Evolutionary conservation across 345 rosid genomes (phyloP).

Genomic region (Eucalyptus tenuipes): DNA sequence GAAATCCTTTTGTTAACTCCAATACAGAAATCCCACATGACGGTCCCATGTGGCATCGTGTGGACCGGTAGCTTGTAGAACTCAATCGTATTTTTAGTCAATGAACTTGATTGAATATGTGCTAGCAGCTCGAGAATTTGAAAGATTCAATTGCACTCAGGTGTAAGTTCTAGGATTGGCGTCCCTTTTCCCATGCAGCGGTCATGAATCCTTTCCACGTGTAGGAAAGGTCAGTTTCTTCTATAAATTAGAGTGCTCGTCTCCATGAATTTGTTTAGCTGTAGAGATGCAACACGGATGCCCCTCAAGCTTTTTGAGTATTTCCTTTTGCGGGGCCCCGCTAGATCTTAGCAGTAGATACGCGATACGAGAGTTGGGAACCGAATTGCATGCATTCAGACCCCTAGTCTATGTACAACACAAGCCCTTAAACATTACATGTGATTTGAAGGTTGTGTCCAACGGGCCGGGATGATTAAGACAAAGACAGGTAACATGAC

Average conservation of each 20-base stretch:
- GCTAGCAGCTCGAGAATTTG: background rate
- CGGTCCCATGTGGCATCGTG: background rate
- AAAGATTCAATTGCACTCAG: background rate
- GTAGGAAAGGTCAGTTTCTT: background rate
- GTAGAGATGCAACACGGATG: background rate
- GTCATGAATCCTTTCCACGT: background rate
- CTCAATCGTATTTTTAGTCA: background rate
- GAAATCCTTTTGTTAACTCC: background rate
- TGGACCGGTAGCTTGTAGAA: background rate
- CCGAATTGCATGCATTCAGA: background rate
- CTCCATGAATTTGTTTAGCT: background rate
- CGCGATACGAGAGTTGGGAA: background rate
- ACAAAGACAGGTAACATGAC: background rate
- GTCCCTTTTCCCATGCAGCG: background rate
- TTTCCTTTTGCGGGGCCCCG: background rate
- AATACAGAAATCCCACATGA: background rate
- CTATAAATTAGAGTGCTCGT: background rate
- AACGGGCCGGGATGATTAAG: accelerated
- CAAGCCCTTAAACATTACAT: background rate
- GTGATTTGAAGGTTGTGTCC: background rate
- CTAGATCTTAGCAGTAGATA: background rate
- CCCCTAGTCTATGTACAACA: background rate
- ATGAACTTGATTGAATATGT: background rate
- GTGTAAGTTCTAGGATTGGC: background rate
- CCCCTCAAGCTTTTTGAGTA: background rate